phyloP scores from a whole-genome alignment of 176 grass and related monocot species.

The Aegilops speltoides region DNA sequence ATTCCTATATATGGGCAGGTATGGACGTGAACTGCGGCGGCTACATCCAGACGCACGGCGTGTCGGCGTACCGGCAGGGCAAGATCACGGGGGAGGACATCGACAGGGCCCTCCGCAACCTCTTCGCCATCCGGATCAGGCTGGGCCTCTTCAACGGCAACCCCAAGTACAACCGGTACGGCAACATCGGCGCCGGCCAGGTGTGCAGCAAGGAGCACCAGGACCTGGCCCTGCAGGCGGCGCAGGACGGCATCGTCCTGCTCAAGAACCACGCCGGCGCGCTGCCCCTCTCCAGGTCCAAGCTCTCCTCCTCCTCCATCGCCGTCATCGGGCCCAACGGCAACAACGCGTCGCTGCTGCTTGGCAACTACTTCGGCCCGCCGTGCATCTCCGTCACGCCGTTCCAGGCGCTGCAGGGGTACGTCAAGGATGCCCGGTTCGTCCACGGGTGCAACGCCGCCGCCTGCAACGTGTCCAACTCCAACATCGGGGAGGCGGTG shows the following conservation, averaged over 20 bases:
- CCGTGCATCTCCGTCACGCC: constrained; percentile 62
- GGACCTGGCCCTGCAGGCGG: constrained; percentile 64
- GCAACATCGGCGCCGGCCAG: constrained; percentile 62
- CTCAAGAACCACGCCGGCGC: constrained; percentile 67
- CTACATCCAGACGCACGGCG: constrained; percentile 71
- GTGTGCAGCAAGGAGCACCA: constrained; percentile 82
- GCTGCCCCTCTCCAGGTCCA: constrained; percentile 60
- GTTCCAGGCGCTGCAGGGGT: constrained; percentile 54
- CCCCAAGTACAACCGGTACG: constrained; percentile 52
- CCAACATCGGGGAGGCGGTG: constrained; percentile 50
- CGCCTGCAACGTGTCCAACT: constrained; percentile 49
- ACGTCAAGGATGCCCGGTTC: constrained; percentile 58
- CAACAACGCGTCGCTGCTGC: constrained; percentile 44
- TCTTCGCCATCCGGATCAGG: constrained; percentile 76
- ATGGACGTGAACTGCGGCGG: constrained; percentile 92
- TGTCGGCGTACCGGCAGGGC: constrained; percentile 62
- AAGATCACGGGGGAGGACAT: constrained; percentile 81
- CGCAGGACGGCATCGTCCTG: constrained; percentile 79
- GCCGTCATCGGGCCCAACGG: constrained; percentile 82
- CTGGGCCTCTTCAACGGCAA: constrained; percentile 82
- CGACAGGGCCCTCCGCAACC: constrained; percentile 72
- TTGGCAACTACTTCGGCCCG: constrained; percentile 82
- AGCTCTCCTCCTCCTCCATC: constrained; percentile 38
- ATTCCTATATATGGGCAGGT: constrained; percentile 28
- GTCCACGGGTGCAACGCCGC: constrained; percentile 56